These are phyloP conservation scores for Macrophomina tecta DNA, from an alignment of 2,329 filamentous ascomycete species.

Conservation along the genomic window DNA sequence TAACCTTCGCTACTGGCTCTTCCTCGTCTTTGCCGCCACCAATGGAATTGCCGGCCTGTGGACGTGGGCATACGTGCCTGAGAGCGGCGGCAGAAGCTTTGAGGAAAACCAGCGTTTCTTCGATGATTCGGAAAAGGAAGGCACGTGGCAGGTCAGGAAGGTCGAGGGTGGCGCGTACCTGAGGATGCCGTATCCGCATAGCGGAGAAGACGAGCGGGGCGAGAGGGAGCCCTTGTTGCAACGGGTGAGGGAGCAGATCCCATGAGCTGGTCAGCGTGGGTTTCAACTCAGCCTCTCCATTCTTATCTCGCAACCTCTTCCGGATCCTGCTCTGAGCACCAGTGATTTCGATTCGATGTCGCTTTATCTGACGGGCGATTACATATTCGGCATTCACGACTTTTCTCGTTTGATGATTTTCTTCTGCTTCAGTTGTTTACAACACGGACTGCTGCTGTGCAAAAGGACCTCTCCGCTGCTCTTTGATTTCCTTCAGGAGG, in stretches of 20 bases:
- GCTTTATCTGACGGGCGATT: no score
- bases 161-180: constrained; percentile 60
- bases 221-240: constrained; percentile 54
- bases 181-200: constrained; percentile 51
- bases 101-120: constrained; percentile 68
- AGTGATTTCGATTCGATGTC: no score
- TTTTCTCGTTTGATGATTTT: not conserved
- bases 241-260: constrained; percentile 52
- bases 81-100: constrained; percentile 64
- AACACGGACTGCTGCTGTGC: not conserved
- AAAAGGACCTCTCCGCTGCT: not conserved
- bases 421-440: no score
- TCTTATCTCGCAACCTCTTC: no score
- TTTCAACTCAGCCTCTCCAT: no score
- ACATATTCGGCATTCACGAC: no score
- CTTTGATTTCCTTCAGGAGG: not conserved
- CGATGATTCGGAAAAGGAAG: constrained; percentile 56
- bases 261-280: constrained; percentile 19
- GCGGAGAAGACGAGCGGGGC: constrained; percentile 43
- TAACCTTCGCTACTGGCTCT: constrained; percentile 64
- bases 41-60: constrained; percentile 62
- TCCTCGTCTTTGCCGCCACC: constrained; percentile 61
- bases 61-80: constrained; percentile 60
- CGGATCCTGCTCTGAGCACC: no score
- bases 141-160: constrained; percentile 60